Conservation (phyloP, 441 rosid species). For the Syzygium syzygioides region DNA sequence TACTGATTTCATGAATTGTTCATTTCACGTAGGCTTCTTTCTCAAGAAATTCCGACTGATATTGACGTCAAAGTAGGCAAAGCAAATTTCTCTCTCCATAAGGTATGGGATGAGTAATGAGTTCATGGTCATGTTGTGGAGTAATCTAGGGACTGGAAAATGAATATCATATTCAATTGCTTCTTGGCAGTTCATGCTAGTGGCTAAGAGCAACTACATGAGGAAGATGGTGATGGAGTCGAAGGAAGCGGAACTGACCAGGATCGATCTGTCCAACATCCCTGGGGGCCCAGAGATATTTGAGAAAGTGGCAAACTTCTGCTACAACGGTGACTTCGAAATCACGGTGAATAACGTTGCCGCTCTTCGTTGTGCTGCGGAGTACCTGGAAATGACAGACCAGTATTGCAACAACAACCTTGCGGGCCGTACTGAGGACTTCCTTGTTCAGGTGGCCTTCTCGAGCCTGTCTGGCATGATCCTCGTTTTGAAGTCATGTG, state of each 20-base stretch:
- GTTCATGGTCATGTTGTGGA: not conserved
- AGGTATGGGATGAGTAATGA: not conserved
- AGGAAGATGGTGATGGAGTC: constrained; percentile 72
- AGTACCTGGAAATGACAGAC: constrained; percentile 75
- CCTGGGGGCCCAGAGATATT: constrained; percentile 89
- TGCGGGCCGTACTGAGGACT: constrained; percentile 72
- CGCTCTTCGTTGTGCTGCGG: constrained; percentile 75
- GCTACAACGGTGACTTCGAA: constrained; percentile 78
- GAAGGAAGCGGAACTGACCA: constrained; percentile 44
- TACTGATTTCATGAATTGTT: not conserved
- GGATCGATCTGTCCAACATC: constrained; percentile 52
- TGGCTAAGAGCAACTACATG: constrained; percentile 81
- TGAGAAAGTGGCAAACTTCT: constrained; percentile 77
- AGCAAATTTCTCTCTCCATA: constrained; percentile 7
- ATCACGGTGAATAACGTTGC: constrained; percentile 87
- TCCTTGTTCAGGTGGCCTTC: constrained; percentile 70
- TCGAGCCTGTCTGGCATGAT: constrained; percentile 69
- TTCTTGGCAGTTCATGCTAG: constrained; percentile 62
- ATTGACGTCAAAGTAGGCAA: constrained; percentile 1
- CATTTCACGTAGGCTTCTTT: not conserved
- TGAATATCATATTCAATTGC: not conserved
- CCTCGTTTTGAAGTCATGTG: constrained; percentile 71
- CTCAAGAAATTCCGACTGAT: constrained; percentile 1
- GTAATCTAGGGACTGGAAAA: not conserved
- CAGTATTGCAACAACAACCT: constrained; percentile 63